A percentile compares a stretch with the other conserved stretches of the same genome.
Evolutionary conservation across 352 stramenopile genomes (phyloP).

Genomic region (Globisporangium middletonii): DNA sequence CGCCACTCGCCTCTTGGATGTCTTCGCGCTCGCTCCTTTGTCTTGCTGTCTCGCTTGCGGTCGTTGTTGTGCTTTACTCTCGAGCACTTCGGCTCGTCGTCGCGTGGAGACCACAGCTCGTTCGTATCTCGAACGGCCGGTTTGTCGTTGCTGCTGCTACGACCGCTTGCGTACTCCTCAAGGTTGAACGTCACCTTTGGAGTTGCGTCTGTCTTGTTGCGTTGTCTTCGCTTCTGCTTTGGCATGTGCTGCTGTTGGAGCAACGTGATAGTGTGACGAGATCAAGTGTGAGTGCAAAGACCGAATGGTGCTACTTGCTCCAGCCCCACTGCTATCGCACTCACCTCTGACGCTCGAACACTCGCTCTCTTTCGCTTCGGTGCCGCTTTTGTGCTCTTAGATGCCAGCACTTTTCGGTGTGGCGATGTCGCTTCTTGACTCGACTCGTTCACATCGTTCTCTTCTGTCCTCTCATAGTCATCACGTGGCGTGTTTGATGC

Average conservation of each 20-base stretch:
- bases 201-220: background rate
- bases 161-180: too few relatives aligned
- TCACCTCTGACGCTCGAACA: background rate
- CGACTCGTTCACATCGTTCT: too few relatives aligned
- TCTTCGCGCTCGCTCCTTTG: background rate
- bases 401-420: too few relatives aligned
- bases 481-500: too few relatives aligned
- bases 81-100: background rate
- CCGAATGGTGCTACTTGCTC: too few relatives aligned
- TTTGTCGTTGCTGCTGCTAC: background rate
- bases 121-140: background rate
- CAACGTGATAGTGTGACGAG: background rate
- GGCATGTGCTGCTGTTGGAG: background rate
- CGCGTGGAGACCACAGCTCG: background rate
- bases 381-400: background rate
- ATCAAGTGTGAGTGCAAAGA: too few relatives aligned
- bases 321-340: background rate
- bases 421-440: too few relatives aligned
- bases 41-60: background rate
- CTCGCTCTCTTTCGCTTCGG: background rate
- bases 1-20: background rate
- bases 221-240: too few relatives aligned
- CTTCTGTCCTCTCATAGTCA: too few relatives aligned
- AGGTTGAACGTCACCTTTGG: background rate
- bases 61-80: constrained; percentile 1